Conservation (phyloP, 2,329 filamentous ascomycete species). For the Cladosporium cucumerinum region DNA sequence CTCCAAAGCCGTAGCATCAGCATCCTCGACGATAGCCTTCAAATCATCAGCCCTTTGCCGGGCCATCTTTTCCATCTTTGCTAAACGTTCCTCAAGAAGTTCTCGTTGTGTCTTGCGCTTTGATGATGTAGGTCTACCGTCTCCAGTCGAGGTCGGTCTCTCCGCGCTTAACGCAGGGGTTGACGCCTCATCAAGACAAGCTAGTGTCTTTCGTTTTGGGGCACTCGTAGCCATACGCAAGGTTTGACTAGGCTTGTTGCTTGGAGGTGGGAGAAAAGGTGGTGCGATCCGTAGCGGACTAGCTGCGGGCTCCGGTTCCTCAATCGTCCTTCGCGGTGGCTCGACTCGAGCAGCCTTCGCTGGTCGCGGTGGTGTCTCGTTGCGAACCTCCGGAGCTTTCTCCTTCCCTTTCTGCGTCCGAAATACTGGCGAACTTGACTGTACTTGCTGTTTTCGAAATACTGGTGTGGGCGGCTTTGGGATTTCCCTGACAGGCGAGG, state of each 20-base stretch:
- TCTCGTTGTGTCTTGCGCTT: constrained; percentile 23
- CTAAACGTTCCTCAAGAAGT: constrained; percentile 30
- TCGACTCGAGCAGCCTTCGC: background rate
- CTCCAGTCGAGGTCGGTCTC: background rate
- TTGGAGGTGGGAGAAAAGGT: constrained; percentile 6
- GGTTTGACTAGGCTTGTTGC: constrained; percentile 27
- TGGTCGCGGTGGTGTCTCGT: background rate
- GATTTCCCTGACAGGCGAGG: constrained; percentile 21
- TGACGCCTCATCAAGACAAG: constrained; percentile 46
- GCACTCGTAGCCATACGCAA: constrained; percentile 39
- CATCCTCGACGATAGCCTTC: constrained; percentile 14
- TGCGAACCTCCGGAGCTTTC: background rate
- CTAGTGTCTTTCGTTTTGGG: constrained; percentile 39
- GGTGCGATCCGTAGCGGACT: constrained; percentile 15
- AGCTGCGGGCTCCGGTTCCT: constrained; percentile 22
- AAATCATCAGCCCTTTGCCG: constrained; percentile 12
- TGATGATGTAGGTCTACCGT: background rate
- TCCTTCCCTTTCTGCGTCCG: constrained; percentile 19
- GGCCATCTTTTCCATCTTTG: constrained; percentile 29
- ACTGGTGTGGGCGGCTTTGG: constrained; percentile 18
- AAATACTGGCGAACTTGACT: constrained; percentile 37
- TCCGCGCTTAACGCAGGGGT: too few relatives aligned
- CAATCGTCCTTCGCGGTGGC: background rate
- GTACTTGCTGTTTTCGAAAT: constrained; percentile 21
- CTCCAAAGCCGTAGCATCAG: constrained; percentile 6